Conservation (phyloP, 2,329 filamentous ascomycete genomes). For the Zymoseptoria tritici region DNA sequence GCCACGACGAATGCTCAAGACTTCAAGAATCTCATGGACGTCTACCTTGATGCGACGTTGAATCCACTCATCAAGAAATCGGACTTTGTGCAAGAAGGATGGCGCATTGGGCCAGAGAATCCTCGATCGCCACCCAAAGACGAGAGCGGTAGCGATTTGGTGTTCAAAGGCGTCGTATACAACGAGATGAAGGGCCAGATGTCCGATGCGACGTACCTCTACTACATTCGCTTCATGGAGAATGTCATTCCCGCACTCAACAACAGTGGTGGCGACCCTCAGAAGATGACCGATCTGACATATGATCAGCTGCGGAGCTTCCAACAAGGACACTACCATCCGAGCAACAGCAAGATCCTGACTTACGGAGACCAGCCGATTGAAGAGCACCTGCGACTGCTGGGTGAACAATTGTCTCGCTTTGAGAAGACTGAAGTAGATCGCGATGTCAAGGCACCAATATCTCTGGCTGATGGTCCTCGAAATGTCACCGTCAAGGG, state of each 20-base stretch:
- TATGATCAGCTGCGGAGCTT: conserved; percentile 84
- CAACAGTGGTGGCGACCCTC: conserved; percentile 93
- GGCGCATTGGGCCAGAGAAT: conserved; percentile 91
- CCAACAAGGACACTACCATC: conserved; percentile 90
- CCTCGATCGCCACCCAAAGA: conserved; percentile 45
- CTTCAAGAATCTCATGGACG: conserved; percentile 90
- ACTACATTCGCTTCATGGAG: conserved; percentile 91
- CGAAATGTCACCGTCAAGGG: conserved; percentile 65
- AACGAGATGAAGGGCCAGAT: conserved; percentile 99
- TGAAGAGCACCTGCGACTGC: conserved; percentile 68
- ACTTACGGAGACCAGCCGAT: conserved; percentile 93
- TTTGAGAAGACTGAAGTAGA: conserved; percentile 68
- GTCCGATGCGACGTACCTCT: conserved; percentile 93
- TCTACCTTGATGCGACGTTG: conserved; percentile 91
- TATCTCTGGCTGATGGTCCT: conserved; percentile 61
- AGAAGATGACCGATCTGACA: conserved; percentile 91
- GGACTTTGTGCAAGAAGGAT: conserved; percentile 94
- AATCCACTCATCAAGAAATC: conserved; percentile 81
- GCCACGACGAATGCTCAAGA: conserved; percentile 94
- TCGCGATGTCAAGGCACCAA: conserved; percentile 66
- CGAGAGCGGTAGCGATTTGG: conserved; percentile 51
- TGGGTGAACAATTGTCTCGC: conserved; percentile 63
- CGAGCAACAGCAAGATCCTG: conserved; percentile 91
- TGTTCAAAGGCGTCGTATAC: conserved; percentile 97
- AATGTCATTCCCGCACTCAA: conserved; percentile 90